Conservation (phyloP, 2,329 filamentous ascomycete genomes). For the Talaromyces sp. region DNA sequence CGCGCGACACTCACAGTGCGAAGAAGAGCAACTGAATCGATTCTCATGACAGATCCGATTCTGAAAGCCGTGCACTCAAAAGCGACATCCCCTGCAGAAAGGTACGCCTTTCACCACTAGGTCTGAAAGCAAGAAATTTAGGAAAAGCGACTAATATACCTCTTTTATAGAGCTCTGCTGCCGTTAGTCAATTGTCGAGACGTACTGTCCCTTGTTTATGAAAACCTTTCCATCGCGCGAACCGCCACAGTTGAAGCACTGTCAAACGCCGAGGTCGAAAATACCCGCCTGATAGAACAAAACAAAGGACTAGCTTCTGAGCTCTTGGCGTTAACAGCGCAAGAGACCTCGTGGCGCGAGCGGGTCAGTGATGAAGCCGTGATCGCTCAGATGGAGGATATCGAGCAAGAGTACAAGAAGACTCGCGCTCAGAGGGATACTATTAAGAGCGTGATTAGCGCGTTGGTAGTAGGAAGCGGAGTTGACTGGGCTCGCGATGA, state of each 20-base stretch:
- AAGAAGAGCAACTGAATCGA: conserved; percentile 65
- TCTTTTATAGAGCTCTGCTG: conserved; percentile 57
- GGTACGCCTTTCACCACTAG: conserved; percentile 47
- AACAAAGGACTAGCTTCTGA: conserved; percentile 63
- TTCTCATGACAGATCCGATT: conserved; percentile 70
- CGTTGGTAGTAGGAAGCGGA: conserved; percentile 75
- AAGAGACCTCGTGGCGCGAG: conserved; percentile 52
- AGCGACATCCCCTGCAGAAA: conserved; percentile 63
- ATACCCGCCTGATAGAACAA: conserved; percentile 53
- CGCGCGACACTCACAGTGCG: conserved; percentile 67
- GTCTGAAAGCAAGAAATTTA: not conserved
- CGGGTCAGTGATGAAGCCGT: conserved; percentile 53
- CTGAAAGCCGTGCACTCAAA: conserved; percentile 73
- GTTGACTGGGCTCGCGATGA: conserved; percentile 75
- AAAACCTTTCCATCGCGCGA: conserved; percentile 56
- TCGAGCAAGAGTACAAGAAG: conserved; percentile 59
- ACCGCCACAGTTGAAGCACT: conserved; percentile 53
- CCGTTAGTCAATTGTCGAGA: conserved; percentile 67
- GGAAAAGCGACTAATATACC: not conserved
- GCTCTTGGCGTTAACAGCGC: conserved; percentile 61
- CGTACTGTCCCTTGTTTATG: conserved; percentile 60
- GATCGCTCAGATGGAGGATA: conserved; percentile 54
- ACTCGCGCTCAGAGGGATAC: conserved; percentile 68
- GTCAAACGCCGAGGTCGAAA: conserved; percentile 57
- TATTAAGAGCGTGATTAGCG: conserved; percentile 75